A percentile compares a stretch with the other conserved stretches of the same genome.
phyloP scores from a whole-genome alignment of 768 basidiomycete species.

The Auricularia auricula-judae region DNA sequence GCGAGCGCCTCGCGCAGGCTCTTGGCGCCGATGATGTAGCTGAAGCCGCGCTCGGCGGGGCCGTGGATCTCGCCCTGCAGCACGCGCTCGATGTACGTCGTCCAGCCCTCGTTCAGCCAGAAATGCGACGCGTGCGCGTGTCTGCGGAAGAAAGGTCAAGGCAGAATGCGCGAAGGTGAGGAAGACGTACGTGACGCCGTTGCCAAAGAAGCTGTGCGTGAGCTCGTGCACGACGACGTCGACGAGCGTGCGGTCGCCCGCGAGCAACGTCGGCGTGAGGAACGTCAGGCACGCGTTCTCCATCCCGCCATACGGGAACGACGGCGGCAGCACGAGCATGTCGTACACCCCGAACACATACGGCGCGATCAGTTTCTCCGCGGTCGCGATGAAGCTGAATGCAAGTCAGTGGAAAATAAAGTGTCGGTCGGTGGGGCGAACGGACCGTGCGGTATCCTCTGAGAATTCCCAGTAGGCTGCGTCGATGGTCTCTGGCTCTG shows the following conservation, averaged over 20 bases:
- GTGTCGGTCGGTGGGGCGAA: no score
- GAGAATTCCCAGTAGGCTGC: constrained; percentile 79
- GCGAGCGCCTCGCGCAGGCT: constrained; percentile 60
- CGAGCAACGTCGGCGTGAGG: constrained; percentile 78
- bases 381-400: not conserved
- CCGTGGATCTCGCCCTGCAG: constrained; percentile 60
- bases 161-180: no score
- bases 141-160: no score
- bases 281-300: constrained; percentile 87
- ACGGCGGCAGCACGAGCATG: constrained; percentile 76
- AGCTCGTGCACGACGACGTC: constrained; percentile 86
- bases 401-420: not conserved
- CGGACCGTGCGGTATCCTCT: constrained; percentile 62
- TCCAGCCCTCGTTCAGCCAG: constrained; percentile 89
- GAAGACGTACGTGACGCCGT: constrained; percentile 52
- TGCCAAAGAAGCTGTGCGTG: constrained; percentile 88
- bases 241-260: constrained; percentile 77
- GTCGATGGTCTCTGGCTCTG: constrained; percentile 75
- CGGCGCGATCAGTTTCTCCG: constrained; percentile 40
- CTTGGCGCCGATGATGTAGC: constrained; percentile 67
- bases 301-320: constrained; percentile 92
- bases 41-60: constrained; percentile 68
- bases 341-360: constrained; percentile 88
- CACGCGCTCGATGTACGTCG: constrained; percentile 83
- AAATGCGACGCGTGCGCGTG: constrained; percentile 70